Evolutionary conservation across 225 moss, liverwort and hornwort genomes (phyloP), one percentile per base, ranked within the genome.

Genomic region (Rhytidiadelphus loreus): DNA sequence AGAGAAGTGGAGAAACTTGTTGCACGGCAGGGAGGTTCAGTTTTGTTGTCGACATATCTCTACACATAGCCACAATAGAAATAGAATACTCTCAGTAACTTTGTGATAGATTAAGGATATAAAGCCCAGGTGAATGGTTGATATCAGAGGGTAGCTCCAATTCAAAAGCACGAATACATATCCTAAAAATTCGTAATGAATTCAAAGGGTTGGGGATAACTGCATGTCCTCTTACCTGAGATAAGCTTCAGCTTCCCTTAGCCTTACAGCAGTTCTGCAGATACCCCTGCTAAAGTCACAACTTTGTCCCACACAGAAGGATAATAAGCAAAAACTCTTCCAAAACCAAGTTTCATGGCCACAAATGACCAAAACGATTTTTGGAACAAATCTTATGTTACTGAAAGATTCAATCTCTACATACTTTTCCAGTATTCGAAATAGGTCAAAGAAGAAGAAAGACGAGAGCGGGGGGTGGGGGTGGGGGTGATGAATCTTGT

Each of bases 241-340:
- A 79, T 74, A 81, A 80, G 92, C 91, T 82, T 95, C 92, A 74
- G 93, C 93, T 89, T 92, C 91, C 70, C 90, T 86, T 83, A 91
- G 61, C 69, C 90, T 92, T 60, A 92, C 96, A 71, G 90, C 94
- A 83, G 35, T 46, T 84, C 43, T 75, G 89, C 44, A 66, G 71
- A 68, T 68, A 35, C 32, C 56, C 50, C 85, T 29, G 92, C 93
- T 83, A 92, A 92, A 79, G 92, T 92, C 62, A 93, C 91, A 57
- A 94, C 87, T 88, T 87, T 92, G 90, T 86, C 15, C 86, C 86
- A 81, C 16, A 52, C 9, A 46, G 39, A 55, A 76, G 35, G 37
- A 52, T 7, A 26, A 33, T 80, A 22, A 86, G 68, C 30, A 29
- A 83, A 79, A 73, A 62, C 30, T 55, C 83, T 79, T 88, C 48